Percentiles rank a stretch among this genome's conserved stretches.
Evolutionary conservation across 208 protist species (phyloP).

Genomic region (Crithidia bombi): DNA sequence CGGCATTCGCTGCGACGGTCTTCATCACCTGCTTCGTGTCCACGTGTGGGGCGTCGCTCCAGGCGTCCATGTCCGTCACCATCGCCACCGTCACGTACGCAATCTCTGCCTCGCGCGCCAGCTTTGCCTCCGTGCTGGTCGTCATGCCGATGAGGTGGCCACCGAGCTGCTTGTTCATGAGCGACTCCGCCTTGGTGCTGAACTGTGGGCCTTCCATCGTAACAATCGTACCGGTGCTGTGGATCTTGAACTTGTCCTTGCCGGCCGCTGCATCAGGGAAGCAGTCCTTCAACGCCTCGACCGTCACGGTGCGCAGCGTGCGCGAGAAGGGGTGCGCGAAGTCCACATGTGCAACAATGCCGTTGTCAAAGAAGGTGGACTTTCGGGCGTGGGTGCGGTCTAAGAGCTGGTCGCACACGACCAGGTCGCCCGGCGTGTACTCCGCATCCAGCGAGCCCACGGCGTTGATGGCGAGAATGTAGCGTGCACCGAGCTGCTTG

Average conservation of each 20-base stretch:
- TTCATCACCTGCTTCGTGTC: constrained; percentile 56
- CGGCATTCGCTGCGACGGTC: constrained; percentile 62
- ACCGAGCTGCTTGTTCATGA: constrained; percentile 76
- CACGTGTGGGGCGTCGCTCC: constrained; percentile 84
- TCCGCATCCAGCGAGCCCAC: constrained; percentile 82
- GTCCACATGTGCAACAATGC: constrained; percentile 81
- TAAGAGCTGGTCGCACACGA: constrained; percentile 90
- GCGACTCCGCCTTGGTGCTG: constrained; percentile 86
- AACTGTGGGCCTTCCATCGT: constrained; percentile 94
- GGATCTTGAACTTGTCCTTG: constrained; percentile 48
- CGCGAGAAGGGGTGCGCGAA: constrained; percentile 84
- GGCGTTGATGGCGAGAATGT: constrained; percentile 88
- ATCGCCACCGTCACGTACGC: constrained; percentile 84
- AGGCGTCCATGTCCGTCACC: constrained; percentile 96
- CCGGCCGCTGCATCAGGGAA: constrained; percentile 42
- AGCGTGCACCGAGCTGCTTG: constrained; percentile 86
- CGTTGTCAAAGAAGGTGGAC: constrained; percentile 87
- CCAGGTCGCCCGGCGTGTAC: constrained; percentile 85
- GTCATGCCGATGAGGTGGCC: constrained; percentile 95
- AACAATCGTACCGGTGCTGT: constrained; percentile 69
- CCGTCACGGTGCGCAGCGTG: constrained; percentile 43
- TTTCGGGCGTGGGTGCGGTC: constrained; percentile 78
- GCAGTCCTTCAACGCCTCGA: constrained; percentile 39
- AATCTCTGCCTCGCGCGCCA: constrained; percentile 93
- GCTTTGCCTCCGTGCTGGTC: constrained; percentile 85